These are phyloP conservation scores for Calonectria pteridis DNA, from an alignment of 2,329 filamentous ascomycete species.

Conservation along the genomic window DNA sequence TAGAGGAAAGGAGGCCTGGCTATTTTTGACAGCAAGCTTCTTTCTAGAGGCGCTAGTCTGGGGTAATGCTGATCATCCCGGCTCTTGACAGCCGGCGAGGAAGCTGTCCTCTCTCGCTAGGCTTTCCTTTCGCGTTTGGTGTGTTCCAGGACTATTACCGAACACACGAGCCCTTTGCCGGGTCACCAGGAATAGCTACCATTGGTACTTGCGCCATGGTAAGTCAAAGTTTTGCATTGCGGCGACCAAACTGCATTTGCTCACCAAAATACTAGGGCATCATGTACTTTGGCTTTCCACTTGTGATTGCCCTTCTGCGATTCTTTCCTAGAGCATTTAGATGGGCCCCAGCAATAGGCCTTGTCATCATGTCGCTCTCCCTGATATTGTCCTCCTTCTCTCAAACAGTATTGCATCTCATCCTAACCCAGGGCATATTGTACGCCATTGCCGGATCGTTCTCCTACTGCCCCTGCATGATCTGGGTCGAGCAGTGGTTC, in stretches of 20 bases:
- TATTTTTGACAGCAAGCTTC: conserved; percentile 44
- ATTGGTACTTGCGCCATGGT: conserved; percentile 71
- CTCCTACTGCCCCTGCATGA: conserved; percentile 63
- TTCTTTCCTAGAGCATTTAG: conserved; percentile 53
- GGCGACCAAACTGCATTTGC: background rate
- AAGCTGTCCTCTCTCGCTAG: conserved; percentile 49
- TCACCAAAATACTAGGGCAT: conserved; percentile 20
- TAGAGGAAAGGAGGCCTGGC: conserved; percentile 53
- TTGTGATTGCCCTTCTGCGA: conserved; percentile 58
- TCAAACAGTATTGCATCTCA: conserved; percentile 64
- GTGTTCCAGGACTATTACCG: conserved; percentile 76
- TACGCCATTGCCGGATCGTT: conserved; percentile 66
- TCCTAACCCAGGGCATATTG: conserved; percentile 68
- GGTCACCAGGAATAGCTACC: conserved; percentile 63
- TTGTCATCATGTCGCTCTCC: conserved; percentile 61
- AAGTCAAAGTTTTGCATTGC: conserved; percentile 41
- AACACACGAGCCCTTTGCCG: conserved; percentile 66
- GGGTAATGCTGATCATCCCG: background rate
- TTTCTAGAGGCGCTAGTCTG: conserved; percentile 39
- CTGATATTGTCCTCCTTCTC: conserved; percentile 59
- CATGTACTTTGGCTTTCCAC: conserved; percentile 59
- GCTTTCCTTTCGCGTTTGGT: conserved; percentile 74
- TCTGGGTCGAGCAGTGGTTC: conserved; percentile 71
- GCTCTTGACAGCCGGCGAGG: background rate
- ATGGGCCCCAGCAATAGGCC: conserved; percentile 54